phyloP scores from a whole-genome alignment of 1,284 basidiomycete genomes.

The Filobasidium uniguttulatum region DNA sequence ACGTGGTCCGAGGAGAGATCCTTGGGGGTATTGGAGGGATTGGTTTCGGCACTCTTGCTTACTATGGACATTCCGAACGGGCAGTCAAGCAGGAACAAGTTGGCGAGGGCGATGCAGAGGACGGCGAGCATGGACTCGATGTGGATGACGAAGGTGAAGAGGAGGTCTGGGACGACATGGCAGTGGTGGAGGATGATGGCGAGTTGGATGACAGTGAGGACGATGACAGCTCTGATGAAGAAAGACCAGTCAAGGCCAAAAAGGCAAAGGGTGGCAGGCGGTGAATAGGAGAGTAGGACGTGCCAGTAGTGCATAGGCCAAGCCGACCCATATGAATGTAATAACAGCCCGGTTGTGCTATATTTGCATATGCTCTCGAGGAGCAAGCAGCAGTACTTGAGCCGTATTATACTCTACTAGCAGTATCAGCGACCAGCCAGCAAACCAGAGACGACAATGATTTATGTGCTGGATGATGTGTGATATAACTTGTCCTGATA shows the following conservation, averaged over 20 bases:
- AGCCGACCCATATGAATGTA: no score
- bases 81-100: constrained; percentile 21
- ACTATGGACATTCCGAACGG: constrained; percentile 32
- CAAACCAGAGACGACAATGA: no score
- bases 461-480: no score
- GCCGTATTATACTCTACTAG: no score
- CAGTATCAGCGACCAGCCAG: no score
- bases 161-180: constrained; percentile 38
- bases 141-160: constrained; percentile 32
- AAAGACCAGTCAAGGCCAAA: background rate
- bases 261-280: background rate
- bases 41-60: constrained; percentile 44
- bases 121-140: constrained; percentile 20
- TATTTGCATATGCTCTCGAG: no score
- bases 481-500: no score
- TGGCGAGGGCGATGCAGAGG: constrained; percentile 23
- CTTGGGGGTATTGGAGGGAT: constrained; percentile 56
- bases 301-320: no score
- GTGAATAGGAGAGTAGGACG: no score
- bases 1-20: constrained; percentile 48
- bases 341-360: no score
- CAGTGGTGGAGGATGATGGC: constrained; percentile 39
- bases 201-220: constrained; percentile 26
- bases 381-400: no score
- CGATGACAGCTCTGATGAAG: constrained; percentile 14